Base-by-base conservation (phyloP, 192 early-diverging fungal species). In the Coemansia sp. region DNA sequence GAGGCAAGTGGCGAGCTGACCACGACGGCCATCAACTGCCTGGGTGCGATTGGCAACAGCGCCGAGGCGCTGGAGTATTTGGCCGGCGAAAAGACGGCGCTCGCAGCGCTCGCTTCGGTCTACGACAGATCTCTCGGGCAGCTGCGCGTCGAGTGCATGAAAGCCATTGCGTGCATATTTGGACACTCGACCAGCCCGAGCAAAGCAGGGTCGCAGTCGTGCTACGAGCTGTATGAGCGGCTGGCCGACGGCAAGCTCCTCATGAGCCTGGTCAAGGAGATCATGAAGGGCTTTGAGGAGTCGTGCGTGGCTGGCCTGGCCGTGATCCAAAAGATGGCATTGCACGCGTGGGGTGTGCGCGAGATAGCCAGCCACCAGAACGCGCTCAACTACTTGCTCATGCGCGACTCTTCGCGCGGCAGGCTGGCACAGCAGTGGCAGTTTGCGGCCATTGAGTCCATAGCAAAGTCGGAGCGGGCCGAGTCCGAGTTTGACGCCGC, bases 251-350 rank as follows among this genome's bases (percentile, higher is more conserved):
- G 73, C 37, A 62, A 72, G 54, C 67, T 81, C 51, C 69, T 81
- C 6, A 63, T 64, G 47, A 62, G 66, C 46, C 51, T 81, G 27
- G 65, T 67, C 19, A 74, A 81, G 56, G 79, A 81, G 60, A 76
- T 81, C 38, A 81, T 73, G 73, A 81, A 75, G 51, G 79, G 79
- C 9, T 76, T 81, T 61, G 79, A 81, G 49, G 79, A 81, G 59
- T 76, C 79, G 40, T 75, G 73, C 31, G 47, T 72, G 7, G 73
- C 79, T 35, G 79, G 68, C 3, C 53, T 81, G 46, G 65, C 79
- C 6, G 79, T 76, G 38, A 62, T 81, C 46, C 73, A 81, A 37
- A 81, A 81, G 60, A 64, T 81, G 62, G 54, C 62, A 15, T 42
- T 51, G 22, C 79, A 81, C 47, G 79, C 68, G 29, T 81, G 79